Evolutionary conservation across 768 basidiomycete genomes (phyloP).

Genomic region (Pleurotus ostreatus): DNA sequence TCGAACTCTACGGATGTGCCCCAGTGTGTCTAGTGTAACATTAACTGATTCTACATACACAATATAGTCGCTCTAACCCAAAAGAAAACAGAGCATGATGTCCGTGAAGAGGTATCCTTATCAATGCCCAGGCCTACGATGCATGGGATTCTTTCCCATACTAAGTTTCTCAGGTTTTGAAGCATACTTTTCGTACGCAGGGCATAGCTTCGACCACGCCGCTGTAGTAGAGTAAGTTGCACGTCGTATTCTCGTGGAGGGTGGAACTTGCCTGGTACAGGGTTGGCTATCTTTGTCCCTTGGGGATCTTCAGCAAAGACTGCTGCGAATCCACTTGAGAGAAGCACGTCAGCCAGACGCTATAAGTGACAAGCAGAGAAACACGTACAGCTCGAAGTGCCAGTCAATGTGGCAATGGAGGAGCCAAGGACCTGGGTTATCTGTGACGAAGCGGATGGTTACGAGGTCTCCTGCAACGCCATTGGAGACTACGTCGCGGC

Average conservation of each 20-base stretch:
- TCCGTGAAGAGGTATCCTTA: neutral
- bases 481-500: constrained; percentile 45
- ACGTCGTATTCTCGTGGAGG: neutral
- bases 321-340: constrained; percentile 1
- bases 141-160: constrained; percentile 5
- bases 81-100: neutral
- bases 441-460: constrained; percentile 51
- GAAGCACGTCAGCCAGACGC: neutral
- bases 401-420: constrained; percentile 10
- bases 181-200: neutral
- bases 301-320: constrained; percentile 8
- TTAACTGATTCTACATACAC: neutral
- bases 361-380: neutral
- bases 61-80: neutral
- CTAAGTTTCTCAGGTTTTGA: constrained; percentile 5
- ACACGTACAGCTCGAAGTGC: constrained; percentile 6
- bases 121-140: neutral
- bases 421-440: constrained; percentile 55
- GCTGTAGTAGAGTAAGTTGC: neutral
- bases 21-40: too few relatives aligned
- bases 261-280: neutral
- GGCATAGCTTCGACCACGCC: constrained; percentile 5
- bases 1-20: too few relatives aligned
- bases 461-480: constrained; percentile 29
- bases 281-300: neutral